Percentiles rank a stretch among this genome's conserved stretches.
Conservation (phyloP, 345 rosid species). For the Mercurialis annua region DNA sequence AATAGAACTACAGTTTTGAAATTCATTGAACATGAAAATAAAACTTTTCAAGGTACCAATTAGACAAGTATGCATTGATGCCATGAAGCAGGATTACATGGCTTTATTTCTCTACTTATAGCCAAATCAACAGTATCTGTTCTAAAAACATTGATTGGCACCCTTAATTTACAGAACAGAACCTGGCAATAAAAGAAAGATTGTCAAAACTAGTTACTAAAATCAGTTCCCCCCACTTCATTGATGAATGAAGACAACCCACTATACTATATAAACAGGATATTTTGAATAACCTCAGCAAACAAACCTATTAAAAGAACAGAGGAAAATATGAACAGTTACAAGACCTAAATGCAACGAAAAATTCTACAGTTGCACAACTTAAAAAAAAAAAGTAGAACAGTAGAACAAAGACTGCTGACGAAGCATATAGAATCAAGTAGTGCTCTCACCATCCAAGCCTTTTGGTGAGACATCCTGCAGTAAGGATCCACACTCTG, state of each 20-base stretch:
- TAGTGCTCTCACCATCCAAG: constrained; percentile 53
- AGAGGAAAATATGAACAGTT: neutral
- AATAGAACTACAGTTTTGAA: neutral
- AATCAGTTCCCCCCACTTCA: neutral
- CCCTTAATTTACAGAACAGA: neutral
- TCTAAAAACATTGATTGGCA: no score
- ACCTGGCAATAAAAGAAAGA: neutral
- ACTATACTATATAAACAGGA: neutral
- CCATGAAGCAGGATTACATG: neutral
- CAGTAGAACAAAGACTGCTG: neutral
- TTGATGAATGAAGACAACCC: neutral
- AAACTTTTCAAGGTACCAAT: neutral
- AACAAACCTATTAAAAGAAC: neutral
- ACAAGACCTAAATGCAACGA: neutral
- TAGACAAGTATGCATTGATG: neutral
- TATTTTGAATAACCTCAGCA: neutral
- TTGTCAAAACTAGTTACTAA: neutral
- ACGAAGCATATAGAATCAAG: neutral
- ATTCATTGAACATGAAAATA: neutral
- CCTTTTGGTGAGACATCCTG: constrained; percentile 91
- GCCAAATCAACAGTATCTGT: no score
- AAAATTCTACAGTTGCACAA: neutral
- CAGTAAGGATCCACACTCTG: constrained; percentile 87
- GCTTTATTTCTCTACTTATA: no score
- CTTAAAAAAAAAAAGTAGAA: neutral